Percentiles rank a stretch among this genome's conserved stretches.
Evolutionary conservation across 208 protist genomes (phyloP).

Genomic region (Eutreptiella sp.): DNA sequence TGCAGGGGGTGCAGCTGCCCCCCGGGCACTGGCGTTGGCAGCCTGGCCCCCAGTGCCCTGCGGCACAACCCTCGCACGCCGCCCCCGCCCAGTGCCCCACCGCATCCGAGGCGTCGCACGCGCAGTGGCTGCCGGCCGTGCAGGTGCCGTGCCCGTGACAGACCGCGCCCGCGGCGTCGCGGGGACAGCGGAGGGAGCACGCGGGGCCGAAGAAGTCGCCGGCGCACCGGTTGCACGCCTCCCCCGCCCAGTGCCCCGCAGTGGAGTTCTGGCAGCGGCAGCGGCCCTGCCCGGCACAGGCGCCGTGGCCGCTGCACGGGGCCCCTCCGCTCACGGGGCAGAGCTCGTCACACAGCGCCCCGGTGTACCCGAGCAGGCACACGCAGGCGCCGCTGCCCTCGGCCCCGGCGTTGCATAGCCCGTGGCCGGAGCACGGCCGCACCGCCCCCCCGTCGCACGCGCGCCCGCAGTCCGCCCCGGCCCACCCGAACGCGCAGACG

Average conservation of each 20-base stretch:
- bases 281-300: neutral
- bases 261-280: neutral
- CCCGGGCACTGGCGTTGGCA: too few species aligned
- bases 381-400: slow-evolving; percentile 13
- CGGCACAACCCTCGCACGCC: too few species aligned
- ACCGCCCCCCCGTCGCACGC: too few species aligned
- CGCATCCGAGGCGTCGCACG: slow-evolving; percentile 11
- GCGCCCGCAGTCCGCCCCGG: slow-evolving; percentile 6
- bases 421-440: slow-evolving; percentile 3
- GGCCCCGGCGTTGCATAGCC: slow-evolving; percentile 16
- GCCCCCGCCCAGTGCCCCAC: too few species aligned
- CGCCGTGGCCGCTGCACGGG: slow-evolving; percentile 13
- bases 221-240: neutral
- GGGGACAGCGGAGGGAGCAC: neutral
- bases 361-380: slow-evolving; percentile 22
- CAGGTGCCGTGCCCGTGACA: slow-evolving; percentile 15
- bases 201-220: neutral
- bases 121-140: slow-evolving; percentile 13
- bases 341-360: slow-evolving; percentile 8
- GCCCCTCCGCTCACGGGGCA: slow-evolving; percentile 5
- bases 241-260: neutral
- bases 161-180: too few species aligned
- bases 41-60: too few species aligned
- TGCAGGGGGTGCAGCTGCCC: too few species aligned
- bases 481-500: slow-evolving; percentile 21